Evolutionary conservation across 2,329 filamentous ascomycete genomes (phyloP), one percentile per base, ranked within the genome.

Genomic region (Beauveria australis): DNA sequence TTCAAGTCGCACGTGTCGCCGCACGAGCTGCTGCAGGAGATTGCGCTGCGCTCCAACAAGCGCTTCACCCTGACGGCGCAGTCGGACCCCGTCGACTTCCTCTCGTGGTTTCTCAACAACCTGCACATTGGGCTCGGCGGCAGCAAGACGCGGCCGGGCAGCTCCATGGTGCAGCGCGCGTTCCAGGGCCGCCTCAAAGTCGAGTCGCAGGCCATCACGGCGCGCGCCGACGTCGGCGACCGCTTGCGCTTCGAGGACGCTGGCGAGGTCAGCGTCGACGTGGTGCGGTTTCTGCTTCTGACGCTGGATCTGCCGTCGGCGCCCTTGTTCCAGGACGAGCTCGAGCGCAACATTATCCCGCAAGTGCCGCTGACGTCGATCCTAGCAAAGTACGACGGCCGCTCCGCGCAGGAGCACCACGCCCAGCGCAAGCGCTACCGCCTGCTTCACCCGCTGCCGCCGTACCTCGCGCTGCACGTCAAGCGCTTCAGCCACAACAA

Each of bases 401-500:
- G 89, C 48, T 86, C 84, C 44, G 87, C 91, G 0, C 93, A 96
- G 71, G 94, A 99, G 70, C 91, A 93, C 70, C 84, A 93, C 67
- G 89, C 92, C 58, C 89, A 93, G 68, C 87, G 94, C 64, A 89
- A 93, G 68, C 88, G 94, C 40, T 97, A 97, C 75, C 86, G 93
- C 18, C 81, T 99, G 5, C 78, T 96, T 53, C 92, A 96, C 69
- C 94, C 94, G 0, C 81, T 99, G 0, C 94, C 94, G 0, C 93
- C 92, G 0, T 97, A 89, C 71, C 84, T 99, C 19, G 79, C 94
- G 58, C 91, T 99, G 77, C 93, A 99, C 77, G 88, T 97, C 78
- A 97, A 97, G 78, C 91, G 94, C 67, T 99, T 99, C 81, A 91
- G 88, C 66, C 87, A 89, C 66, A 99, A 99, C 79, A 96, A 97